These are phyloP conservation scores for Taphrina flavorubra DNA, from an alignment of 1,139 yeast genomes.

Conservation along the genomic window DNA sequence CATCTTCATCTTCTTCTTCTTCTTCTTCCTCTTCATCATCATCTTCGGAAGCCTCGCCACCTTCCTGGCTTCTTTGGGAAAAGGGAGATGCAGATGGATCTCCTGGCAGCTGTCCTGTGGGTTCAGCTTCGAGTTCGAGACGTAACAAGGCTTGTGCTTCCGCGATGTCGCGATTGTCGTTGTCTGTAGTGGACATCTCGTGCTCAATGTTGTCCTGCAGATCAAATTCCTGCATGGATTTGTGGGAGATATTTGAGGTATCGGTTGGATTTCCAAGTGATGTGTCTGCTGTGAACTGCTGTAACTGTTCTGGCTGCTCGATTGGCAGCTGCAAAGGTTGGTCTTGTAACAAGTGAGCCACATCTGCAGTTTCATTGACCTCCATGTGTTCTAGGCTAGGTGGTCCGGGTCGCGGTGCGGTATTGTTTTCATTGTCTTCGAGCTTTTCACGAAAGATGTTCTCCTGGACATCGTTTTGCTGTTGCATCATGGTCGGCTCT, in stretches of 20 bases:
- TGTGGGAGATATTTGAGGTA: neutral
- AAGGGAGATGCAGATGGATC: neutral
- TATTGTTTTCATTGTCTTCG: constrained; percentile 1
- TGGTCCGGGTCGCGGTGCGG: constrained; percentile 4
- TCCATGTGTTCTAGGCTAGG: constrained; percentile 37
- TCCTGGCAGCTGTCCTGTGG: neutral
- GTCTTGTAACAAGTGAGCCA: constrained; percentile 7
- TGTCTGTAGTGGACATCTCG: neutral
- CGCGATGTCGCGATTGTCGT: neutral
- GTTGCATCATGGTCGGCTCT: constrained; percentile 34
- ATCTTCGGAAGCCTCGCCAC: neutral
- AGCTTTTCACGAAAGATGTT: constrained; percentile 37
- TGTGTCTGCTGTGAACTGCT: neutral
- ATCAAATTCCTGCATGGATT: neutral
- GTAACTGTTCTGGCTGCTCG: neutral
- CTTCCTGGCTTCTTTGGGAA: neutral
- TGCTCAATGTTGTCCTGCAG: neutral
- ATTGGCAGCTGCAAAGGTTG: neutral
- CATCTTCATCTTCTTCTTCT: neutral
- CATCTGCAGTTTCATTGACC: constrained; percentile 9
- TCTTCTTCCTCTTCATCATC: neutral
- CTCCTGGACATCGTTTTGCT: constrained; percentile 36
- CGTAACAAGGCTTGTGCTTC: constrained; percentile 9
- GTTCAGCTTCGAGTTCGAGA: constrained; percentile 17
- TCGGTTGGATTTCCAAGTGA: neutral